Base-by-base conservation (phyloP, 768 basidiomycete genomes). In the Naematelia aurantialba region DNA sequence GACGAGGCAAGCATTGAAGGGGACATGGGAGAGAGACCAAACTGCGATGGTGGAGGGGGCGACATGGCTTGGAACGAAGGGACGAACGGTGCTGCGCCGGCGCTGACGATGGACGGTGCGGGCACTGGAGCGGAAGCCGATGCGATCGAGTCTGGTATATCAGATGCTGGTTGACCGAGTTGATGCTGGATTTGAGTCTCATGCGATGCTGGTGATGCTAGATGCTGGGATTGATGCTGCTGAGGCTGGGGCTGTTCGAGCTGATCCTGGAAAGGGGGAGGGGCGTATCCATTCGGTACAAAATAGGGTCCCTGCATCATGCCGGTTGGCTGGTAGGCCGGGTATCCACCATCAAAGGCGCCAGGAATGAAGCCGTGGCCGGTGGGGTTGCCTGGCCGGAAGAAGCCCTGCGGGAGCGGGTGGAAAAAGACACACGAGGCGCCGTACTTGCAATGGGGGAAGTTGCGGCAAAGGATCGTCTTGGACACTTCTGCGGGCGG, bases 371-470 rank as follows among this genome's bases (percentile, higher is more conserved):
- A 56, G 11, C 52, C 58, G 22, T 45, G 44, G 29, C 52, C 62
- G 22, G 22, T 24, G 30, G 61, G 47, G 3, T 13, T 42, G 30
- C 25, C 55, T 25, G 25, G 30, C 17, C 55, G 17, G 61, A 59
- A 49, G 56, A 45, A 34, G 42, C 54, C 69, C 52, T 68, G 67
- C 14, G 58, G 61, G 8, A 55, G 42, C 29, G 77, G 77, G 54
- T 76, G 77, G 55, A 68, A 73, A 74, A 78, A 78, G 19, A 72
- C 71, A 48, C 77, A 78, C 12, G 67, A 62, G 51, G 59, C 51
- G 19, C 75, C 77, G 62, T 76, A 78, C 48, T 75, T 69, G 63
- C 77, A 78, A 57, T 74, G 73, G 25, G 77, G 77, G 67, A 77
- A 78, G 65, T 77, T 77, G 54, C 77, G 64, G 59, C 77, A 78